Conservation (phyloP, 495 filamentous ascomycete species). For the Penicillium soppii region DNA sequence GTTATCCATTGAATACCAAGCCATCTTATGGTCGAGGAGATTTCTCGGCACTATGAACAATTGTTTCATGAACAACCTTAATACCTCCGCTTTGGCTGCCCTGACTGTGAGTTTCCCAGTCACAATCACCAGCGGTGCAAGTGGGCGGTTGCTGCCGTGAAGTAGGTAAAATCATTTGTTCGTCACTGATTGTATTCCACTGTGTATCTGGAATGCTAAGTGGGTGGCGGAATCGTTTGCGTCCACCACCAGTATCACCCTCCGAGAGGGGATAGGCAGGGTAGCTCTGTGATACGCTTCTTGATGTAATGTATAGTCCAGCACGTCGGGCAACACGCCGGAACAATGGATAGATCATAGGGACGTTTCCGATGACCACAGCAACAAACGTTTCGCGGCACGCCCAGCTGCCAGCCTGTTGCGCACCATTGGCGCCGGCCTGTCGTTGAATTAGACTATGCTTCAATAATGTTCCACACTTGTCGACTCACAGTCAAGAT, state of each 20-base stretch:
- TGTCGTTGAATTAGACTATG: slow-evolving; percentile 5
- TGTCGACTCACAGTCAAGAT: slow-evolving; percentile 50
- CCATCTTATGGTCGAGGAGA: slow-evolving; percentile 4
- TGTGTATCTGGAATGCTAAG: slow-evolving; percentile 40
- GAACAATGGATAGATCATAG: slow-evolving; percentile 58
- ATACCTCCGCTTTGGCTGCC: slow-evolving; percentile 24
- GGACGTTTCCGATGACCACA: slow-evolving; percentile 57
- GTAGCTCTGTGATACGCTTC: slow-evolving; percentile 14
- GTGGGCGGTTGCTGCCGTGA: slow-evolving; percentile 28
- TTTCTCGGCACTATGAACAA: slow-evolving; percentile 27
- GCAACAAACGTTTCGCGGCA: slow-evolving; percentile 64
- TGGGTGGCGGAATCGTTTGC: slow-evolving; percentile 39
- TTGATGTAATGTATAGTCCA: slow-evolving; percentile 27
- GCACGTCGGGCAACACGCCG: slow-evolving; percentile 36
- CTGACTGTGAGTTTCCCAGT: slow-evolving; percentile 28
- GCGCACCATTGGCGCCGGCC: slow-evolving; percentile 47
- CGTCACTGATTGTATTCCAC: slow-evolving; percentile 39
- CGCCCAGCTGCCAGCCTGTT: slow-evolving; percentile 61
- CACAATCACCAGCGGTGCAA: slow-evolving; percentile 21
- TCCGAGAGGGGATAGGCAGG: slow-evolving; percentile 32
- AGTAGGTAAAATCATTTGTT: slow-evolving; percentile 37
- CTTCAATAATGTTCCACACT: not conserved
- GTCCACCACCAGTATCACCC: slow-evolving; percentile 17
- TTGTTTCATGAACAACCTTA: slow-evolving; percentile 31
- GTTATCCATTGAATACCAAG: too few species aligned